phyloP scores from a whole-genome alignment of 768 basidiomycete genomes.

The Psilocybe cyanescens region DNA sequence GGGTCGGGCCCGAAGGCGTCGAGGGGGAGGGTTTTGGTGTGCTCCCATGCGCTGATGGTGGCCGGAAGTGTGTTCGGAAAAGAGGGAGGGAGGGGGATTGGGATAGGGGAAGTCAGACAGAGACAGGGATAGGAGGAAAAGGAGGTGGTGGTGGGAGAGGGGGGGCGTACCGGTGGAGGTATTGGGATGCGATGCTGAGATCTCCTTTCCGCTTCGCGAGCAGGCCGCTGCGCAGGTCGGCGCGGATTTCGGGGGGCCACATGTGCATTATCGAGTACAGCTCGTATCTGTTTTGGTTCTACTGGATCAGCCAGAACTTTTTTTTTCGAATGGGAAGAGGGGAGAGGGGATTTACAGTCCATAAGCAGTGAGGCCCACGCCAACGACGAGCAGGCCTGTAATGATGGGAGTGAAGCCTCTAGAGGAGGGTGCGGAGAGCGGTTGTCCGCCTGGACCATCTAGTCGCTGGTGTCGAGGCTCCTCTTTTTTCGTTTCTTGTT shows the following conservation, averaged over 20 bases:
- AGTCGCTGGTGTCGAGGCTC: background rate
- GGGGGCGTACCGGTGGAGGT: conserved; percentile 53
- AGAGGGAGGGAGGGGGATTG: background rate
- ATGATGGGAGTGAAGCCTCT: conserved; percentile 25
- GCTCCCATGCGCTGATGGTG: conserved; percentile 49
- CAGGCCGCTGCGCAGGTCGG: conserved; percentile 68
- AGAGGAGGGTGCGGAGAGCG: background rate
- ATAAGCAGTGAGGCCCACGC: conserved; percentile 34
- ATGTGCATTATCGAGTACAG: conserved; percentile 47
- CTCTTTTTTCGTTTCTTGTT: background rate
- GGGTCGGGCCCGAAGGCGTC: conserved; percentile 46
- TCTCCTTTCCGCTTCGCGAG: conserved; percentile 65
- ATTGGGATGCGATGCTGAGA: conserved; percentile 50
- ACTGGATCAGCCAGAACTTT: background rate
- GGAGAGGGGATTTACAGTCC: conserved; percentile 30
- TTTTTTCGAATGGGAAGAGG: background rate
- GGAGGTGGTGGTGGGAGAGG: too few relatives aligned
- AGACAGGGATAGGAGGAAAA: background rate
- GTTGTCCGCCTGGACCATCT: background rate
- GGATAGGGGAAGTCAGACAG: background rate
- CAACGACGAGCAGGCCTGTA: conserved; percentile 31
- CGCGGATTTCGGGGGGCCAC: conserved; percentile 68
- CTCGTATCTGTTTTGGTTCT: conserved; percentile 15
- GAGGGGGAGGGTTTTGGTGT: conserved; percentile 47
- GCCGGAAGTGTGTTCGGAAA: background rate